These are phyloP conservation scores for Coemansia sp. DNA, from an alignment of 192 early-diverging fungal species.

Conservation along the genomic window DNA sequence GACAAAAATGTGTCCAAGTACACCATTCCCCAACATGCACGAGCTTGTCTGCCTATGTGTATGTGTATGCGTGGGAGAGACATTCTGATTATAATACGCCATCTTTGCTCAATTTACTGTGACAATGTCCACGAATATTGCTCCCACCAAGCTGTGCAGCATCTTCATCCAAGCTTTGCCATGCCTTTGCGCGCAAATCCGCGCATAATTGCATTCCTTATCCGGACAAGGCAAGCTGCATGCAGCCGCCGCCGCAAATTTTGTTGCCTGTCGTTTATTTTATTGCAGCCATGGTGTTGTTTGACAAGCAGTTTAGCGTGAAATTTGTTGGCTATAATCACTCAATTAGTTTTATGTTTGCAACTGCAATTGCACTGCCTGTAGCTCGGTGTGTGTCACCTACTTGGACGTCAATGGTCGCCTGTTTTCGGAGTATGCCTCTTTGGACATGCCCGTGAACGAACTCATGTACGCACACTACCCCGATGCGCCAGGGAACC, in stretches of 20 bases:
- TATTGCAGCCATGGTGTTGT: too few species aligned
- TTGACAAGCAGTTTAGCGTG: too few species aligned
- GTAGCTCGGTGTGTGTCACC: slow-evolving; percentile 14
- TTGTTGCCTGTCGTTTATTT: too few species aligned
- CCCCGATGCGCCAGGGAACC: slow-evolving; percentile 15
- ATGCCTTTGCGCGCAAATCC: not conserved
- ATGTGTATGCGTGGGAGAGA: not conserved
- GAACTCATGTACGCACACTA: slow-evolving; percentile 33
- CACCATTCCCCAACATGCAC: not conserved
- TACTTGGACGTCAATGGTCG: slow-evolving; percentile 14
- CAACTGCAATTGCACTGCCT: too few species aligned
- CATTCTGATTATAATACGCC: slow-evolving; percentile 9
- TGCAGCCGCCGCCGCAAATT: too few species aligned
- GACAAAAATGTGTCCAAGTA: not conserved
- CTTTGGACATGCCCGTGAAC: slow-evolving; percentile 16
- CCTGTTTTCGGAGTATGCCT: slow-evolving; percentile 15
- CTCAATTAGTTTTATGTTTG: not conserved
- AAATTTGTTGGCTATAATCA: too few species aligned
- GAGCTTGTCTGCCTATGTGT: too few species aligned
- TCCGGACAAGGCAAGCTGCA: not conserved
- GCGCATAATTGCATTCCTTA: not conserved
- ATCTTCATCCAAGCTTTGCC: not conserved
- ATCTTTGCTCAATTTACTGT: slow-evolving; percentile 6
- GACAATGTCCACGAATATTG: slow-evolving; percentile 10
- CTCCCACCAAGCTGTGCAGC: not conserved